Evolutionary conservation across 2,329 filamentous ascomycete genomes (phyloP), one percentile per base, ranked within the genome.

Genomic region (Paradendryphiella salina): DNA sequence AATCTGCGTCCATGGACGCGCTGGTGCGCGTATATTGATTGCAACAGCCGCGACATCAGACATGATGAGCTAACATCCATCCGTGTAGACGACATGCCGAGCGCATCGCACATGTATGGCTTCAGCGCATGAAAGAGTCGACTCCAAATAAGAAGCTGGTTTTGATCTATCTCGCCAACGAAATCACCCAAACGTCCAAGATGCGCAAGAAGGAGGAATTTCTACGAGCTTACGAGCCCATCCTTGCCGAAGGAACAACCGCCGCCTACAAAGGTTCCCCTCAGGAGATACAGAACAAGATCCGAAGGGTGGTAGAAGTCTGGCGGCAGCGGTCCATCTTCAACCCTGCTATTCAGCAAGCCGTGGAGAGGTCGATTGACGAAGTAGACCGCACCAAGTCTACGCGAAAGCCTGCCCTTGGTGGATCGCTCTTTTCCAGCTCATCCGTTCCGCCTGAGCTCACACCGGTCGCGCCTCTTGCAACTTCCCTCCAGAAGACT

Each of bases 141-240:
- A 85, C 88, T 5, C 87, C 89, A 54, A 84, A 87, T 52, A 96
- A 96, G 74, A 85, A 91, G 63, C 79, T 99, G 52, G 96, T 91
- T 65, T 80, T 97, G 58, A 84, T 99, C 57, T 99, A 99, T 73
- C 86, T 99, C 49, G 92, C 92, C 57, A 99, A 99, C 74, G 94
- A 99, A 80, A 92, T 99, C 51, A 89, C 90, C 17, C 94, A 99
- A 71, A 94, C 97, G 70, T 96, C 92, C 18, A 96, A 95, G 74
- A 93, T 90, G 39, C 87, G 93, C 29, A 86, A 88, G 57, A 96
- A 96, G 74, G 86, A 92, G 45, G 94, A 99, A 64, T 99, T 99
- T 63, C 82, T 96, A 11, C 82, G 88, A 54, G 93, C 94, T 6
- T 97, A 96, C 73, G 88, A 93, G 37, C 92, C 94, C 4, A 80